Evolutionary conservation across 176 grass and related monocot species (phyloP).

Genomic region (Aegilops speltoides): DNA sequence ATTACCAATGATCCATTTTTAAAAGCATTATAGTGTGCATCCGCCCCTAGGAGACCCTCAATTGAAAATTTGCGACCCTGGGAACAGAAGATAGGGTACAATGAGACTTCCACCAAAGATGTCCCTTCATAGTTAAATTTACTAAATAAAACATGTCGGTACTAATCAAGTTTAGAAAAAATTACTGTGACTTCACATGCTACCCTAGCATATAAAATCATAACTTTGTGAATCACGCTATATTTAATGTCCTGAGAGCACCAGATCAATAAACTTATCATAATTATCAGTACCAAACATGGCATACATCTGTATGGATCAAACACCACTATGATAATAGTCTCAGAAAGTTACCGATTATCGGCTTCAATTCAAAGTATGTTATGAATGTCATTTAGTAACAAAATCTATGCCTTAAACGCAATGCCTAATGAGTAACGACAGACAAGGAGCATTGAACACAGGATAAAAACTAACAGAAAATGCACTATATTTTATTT

Average conservation of each 20-base stretch:
- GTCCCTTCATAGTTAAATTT: neutral
- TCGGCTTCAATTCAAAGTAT: slow-evolving; percentile 2
- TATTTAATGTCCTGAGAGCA: neutral
- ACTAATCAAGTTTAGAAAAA: neutral
- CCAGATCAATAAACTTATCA: neutral
- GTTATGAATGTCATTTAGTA: neutral
- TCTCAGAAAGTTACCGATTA: slow-evolving; percentile 8
- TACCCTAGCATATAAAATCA: neutral
- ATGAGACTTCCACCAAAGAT: slow-evolving; percentile 32
- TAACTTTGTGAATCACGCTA: neutral
- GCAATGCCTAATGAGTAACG: neutral
- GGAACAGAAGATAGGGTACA: slow-evolving; percentile 17
- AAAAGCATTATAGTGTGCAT: slow-evolving; percentile 44
- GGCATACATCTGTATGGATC: neutral
- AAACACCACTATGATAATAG: neutral
- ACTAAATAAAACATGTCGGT: slow-evolving; percentile 5
- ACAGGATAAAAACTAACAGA: slow-evolving; percentile 13
- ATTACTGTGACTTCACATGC: neutral
- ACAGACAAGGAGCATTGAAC: neutral
- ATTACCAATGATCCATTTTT: slow-evolving; percentile 79
- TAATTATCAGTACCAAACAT: slow-evolving; percentile 6
- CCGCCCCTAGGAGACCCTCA: slow-evolving; percentile 75
- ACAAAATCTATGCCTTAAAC: neutral
- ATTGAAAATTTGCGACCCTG: slow-evolving; percentile 99
- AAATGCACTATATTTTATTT: neutral